Evolutionary conservation across 306 rosid species (phyloP), one percentile per base, ranked within the genome.

Genomic region (Ziziphus jujuba): DNA sequence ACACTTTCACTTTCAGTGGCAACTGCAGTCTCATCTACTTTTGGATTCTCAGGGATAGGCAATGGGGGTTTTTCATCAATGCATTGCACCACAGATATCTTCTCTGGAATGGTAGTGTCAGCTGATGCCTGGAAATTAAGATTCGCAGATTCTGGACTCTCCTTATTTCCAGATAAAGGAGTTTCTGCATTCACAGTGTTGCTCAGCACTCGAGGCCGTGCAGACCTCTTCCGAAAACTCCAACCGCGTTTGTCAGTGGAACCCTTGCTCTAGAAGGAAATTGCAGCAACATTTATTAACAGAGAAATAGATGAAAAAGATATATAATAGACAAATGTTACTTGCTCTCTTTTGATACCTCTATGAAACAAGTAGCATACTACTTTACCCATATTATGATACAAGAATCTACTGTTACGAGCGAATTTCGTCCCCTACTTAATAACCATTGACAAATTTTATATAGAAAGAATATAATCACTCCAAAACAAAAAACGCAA

Each of bases 151-250:
- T 88, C 96, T 19, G 86, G 66, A 58, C 49, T 83, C 73, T 95
- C 95, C 80, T 90, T 88, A 55, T 78, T 83, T 49, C 73, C 85
- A 64, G 82, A 66, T 60, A 84, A 48, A 14, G 89, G 71, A 44
- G 80, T 62, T 76, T 90, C 97, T 20, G 85, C 54, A 40, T 71
- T 80, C 65, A 77, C 99, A 40, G 89, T 84, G 82, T 88, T 88
- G 88, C 97, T 95, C 40, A 95, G 92, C 77, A 95, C 96, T 21
- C 96, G 89, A 69, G 90, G 96, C 73, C 84, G 81, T 8, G 87
- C 82, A 75, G 99, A 87, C 70, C 81, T 88, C 83, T 95, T 95
- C 40, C 92, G 84, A 56, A 95, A 95, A 84, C 97, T 95, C 99
- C 99, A 95, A 59, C 97, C 84, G 8, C 96, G 84, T 76, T 88